Percentiles rank a stretch among this genome's conserved stretches.
Evolutionary conservation across 371 early-diverging fungal genomes (phyloP).

Genomic region (Ordospora colligata): DNA sequence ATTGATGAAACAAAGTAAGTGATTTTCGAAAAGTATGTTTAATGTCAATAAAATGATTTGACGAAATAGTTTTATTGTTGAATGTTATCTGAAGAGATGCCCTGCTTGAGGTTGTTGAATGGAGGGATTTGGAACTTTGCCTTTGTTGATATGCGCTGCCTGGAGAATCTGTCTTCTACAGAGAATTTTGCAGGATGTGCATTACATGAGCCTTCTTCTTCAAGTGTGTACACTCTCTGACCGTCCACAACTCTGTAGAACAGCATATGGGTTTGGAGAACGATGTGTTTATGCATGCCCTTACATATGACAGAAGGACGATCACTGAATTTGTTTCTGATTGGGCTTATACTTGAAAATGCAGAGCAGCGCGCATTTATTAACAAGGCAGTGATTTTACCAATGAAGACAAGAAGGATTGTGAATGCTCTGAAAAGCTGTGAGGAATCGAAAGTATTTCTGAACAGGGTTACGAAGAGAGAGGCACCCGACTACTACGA

Average conservation of each 20-base stretch:
- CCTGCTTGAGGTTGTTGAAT: constrained; percentile 17
- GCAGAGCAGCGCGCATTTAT: neutral
- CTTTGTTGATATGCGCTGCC: constrained; percentile 55
- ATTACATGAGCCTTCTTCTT: constrained; percentile 29
- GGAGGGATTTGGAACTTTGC: constrained; percentile 45
- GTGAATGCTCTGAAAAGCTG: constrained; percentile 24
- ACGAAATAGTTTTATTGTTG: neutral
- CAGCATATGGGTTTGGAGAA: neutral
- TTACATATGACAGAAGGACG: neutral
- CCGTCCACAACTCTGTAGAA: constrained; percentile 45
- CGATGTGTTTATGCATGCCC: neutral
- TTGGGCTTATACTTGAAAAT: neutral
- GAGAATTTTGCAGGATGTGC: constrained; percentile 59
- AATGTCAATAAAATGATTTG: neutral
- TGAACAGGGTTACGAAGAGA: constrained; percentile 42
- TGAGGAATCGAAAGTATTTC: constrained; percentile 33
- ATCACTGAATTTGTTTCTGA: neutral
- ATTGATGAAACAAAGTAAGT: neutral
- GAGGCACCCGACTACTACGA: constrained; percentile 72
- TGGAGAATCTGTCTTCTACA: constrained; percentile 53
- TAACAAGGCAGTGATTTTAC: neutral
- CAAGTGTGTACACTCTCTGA: constrained; percentile 49
- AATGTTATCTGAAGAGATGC: neutral
- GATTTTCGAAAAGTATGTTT: neutral
- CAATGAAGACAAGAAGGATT: neutral